phyloP scores from a whole-genome alignment of 192 early-diverging fungal genomes.

The Coemansia sp. region DNA sequence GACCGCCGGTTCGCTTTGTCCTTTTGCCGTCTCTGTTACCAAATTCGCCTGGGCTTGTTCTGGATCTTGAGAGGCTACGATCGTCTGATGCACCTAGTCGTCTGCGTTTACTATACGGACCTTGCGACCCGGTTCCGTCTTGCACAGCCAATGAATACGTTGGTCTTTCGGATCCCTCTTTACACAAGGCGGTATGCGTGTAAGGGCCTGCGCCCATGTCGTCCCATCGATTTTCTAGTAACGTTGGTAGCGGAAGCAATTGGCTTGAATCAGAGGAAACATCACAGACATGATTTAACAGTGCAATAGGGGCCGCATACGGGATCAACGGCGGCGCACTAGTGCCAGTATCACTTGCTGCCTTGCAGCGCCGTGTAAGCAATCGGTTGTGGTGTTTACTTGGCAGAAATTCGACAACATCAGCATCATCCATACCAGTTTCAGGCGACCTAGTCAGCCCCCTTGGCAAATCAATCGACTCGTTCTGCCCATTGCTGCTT shows the following conservation, averaged over 20 bases:
- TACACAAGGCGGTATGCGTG: neutral
- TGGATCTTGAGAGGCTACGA: neutral
- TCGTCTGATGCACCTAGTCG: neutral
- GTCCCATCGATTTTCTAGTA: neutral
- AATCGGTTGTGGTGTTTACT: neutral
- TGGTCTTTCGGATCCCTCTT: neutral
- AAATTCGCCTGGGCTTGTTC: neutral
- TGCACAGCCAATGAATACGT: too few relatives aligned
- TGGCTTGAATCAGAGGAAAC: neutral
- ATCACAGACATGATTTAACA: neutral
- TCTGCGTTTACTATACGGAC: neutral
- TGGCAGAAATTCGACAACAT: neutral
- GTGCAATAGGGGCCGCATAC: neutral
- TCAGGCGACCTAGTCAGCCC: conserved; percentile 2
- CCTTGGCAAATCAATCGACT: conserved; percentile 8
- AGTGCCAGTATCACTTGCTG: neutral
- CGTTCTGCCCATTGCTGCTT: neutral
- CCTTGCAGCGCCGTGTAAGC: neutral
- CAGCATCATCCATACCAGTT: conserved; percentile 11
- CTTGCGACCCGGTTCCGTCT: neutral
- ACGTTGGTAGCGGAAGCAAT: neutral
- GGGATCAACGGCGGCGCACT: neutral
- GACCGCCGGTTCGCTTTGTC: neutral
- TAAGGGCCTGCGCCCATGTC: neutral
- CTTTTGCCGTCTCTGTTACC: neutral